Evolutionary conservation across 2,329 filamentous ascomycete species (phyloP), one percentile per base, ranked within the genome.

Genomic region (Clarireedia sp.): DNA sequence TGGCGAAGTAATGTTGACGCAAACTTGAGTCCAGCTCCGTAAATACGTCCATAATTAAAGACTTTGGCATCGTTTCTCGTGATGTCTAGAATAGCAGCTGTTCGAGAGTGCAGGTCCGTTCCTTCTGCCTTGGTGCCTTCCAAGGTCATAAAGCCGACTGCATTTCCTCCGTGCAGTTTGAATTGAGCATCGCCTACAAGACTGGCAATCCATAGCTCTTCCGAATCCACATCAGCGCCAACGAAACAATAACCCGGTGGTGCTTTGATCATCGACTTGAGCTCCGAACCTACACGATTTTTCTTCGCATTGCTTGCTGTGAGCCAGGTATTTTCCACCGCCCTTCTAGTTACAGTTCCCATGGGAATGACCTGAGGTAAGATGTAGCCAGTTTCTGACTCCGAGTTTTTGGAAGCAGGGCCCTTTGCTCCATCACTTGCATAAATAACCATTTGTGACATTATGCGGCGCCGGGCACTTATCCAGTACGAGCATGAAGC

Each of bases 401-500:
- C 60, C 37, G 41, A 64, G 56, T 36, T 53, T 12, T 24, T 59
- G 29, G 55, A 23, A n/a, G 52, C 29, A 24, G 60, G 58, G 16
- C 58, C 59, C 48, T 64, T 69, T 6, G 64, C 65, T 19, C 63
- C 73, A 60, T 95, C 84, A 36, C 84, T 76, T 57, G 90, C 78
- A 68, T 95, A 96, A 1, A 99, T 87, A 2, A 95, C 91, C 78
- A 97, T 89, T 67, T 99, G 94, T n/a, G 86, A 88, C 78, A 76
- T 92, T 71, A 99, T 99, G 49, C 94, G 79, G 67, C 96, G 90
- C 59, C 94, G 81, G 16, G 94, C 91, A 66, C 90, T 96, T 64
- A 99, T 97, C 94, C 95, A 99, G 71, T 99, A 99, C 0, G 92
- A 97, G 69, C 95, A 99, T 0, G 90, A 96, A 0, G 94, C 90